Conservation (phyloP, 768 basidiomycete species). For the Phallus indusiatus region DNA sequence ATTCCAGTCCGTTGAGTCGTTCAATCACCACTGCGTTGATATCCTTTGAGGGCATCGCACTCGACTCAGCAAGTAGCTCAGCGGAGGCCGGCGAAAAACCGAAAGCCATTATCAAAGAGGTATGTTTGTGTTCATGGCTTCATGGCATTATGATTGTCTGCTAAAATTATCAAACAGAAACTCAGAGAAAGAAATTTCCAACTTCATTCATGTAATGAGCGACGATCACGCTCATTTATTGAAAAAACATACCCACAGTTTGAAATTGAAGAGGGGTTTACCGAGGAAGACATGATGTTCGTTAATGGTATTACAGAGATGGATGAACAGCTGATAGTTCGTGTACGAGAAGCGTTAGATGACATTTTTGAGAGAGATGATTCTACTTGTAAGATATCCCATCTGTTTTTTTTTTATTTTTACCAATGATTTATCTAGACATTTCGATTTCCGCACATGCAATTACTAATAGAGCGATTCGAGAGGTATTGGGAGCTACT, state of each 20-base stretch:
- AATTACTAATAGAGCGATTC: conserved; percentile 49
- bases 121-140: conserved; percentile 15
- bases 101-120: conserved; percentile 40
- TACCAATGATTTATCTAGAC: conserved; percentile 27
- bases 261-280: conserved; percentile 44
- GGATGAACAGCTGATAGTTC: conserved; percentile 30
- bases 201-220: conserved; percentile 63
- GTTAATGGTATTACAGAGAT: conserved; percentile 44
- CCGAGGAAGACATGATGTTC: conserved; percentile 60
- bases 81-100: conserved; percentile 13
- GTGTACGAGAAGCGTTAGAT: conserved; percentile 46
- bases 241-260: conserved; percentile 39
- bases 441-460: conserved; percentile 64
- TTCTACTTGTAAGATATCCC: conserved; percentile 33
- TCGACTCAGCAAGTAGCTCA: conserved; percentile 19
- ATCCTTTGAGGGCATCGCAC: conserved; percentile 32
- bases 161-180: conserved; percentile 31
- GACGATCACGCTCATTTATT: conserved; percentile 43
- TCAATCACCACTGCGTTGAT: conserved; percentile 48
- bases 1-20: conserved; percentile 54
- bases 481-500: conserved; percentile 36
- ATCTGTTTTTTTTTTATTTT: neutral
- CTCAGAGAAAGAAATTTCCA: conserved; percentile 53
- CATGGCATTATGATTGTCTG: neutral
- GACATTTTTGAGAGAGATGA: conserved; percentile 39